Conservation (phyloP, 2,329 filamentous ascomycete species). For the Kalaharituber pfeilii region DNA sequence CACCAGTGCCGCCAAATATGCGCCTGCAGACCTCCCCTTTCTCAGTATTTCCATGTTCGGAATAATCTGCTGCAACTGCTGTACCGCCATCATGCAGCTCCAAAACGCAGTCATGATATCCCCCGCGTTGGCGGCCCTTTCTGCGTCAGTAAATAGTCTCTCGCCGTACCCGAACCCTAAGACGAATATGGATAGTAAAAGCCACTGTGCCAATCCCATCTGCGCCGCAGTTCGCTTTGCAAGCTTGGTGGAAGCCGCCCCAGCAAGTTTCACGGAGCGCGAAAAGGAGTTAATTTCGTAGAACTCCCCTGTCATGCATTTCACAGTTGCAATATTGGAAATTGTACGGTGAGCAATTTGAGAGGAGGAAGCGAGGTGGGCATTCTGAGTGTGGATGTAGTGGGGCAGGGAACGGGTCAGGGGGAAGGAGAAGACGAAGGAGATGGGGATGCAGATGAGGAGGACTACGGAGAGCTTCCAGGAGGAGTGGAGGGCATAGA, state of each 20-base stretch:
- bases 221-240: constrained; percentile 53
- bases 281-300: constrained; percentile 52
- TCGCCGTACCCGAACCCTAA: constrained; percentile 82
- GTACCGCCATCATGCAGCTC: constrained; percentile 56
- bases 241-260: constrained; percentile 47
- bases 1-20: constrained; percentile 35
- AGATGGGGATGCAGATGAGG: constrained; percentile 53
- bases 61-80: constrained; percentile 54
- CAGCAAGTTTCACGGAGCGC: constrained; percentile 39
- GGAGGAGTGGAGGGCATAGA: constrained; percentile 58
- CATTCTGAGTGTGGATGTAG: constrained; percentile 52
- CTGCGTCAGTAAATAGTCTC: constrained; percentile 37
- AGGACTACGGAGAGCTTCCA: constrained; percentile 74
- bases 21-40: constrained; percentile 60
- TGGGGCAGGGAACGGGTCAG: constrained; percentile 45
- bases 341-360: constrained; percentile 55
- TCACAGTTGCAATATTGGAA: constrained; percentile 64
- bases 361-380: constrained; percentile 49
- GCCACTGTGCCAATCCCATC: constrained; percentile 53
- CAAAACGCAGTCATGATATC: constrained; percentile 73
- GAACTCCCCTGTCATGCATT: constrained; percentile 61
- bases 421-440: constrained; percentile 41
- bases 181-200: constrained; percentile 63
- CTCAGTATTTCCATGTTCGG: constrained; percentile 61
- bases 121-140: constrained; percentile 40